Percentiles rank a stretch among this genome's conserved stretches.
Evolutionary conservation across 2,329 filamentous ascomycete species (phyloP).

Genomic region (Escovopsis sp.): DNA sequence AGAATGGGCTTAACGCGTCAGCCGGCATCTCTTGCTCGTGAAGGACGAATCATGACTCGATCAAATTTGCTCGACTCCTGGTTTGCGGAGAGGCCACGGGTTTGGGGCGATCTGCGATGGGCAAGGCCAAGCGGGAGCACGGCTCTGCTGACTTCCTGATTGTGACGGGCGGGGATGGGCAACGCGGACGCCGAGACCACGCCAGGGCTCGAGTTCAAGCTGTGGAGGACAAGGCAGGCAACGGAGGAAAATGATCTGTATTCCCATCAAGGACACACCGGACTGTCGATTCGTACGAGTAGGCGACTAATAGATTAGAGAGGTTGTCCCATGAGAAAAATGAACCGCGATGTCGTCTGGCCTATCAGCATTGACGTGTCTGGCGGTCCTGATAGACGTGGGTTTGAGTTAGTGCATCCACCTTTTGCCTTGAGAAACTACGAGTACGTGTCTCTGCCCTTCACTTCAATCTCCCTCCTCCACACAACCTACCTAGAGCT

Average conservation of each 20-base stretch:
- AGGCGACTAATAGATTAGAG: conserved; percentile 1
- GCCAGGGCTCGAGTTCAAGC: conserved; percentile 1
- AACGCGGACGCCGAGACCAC: conserved; percentile 1
- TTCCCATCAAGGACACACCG: not conserved
- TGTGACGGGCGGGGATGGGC: conserved; percentile 5
- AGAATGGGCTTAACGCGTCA: too few species aligned
- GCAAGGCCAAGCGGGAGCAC: not conserved
- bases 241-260: not conserved
- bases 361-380: conserved; percentile 18
- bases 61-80: not conserved
- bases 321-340: conserved; percentile 3
- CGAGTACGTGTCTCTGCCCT: conserved; percentile 14
- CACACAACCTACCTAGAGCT: conserved; percentile 5
- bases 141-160: conserved; percentile 1
- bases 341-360: conserved; percentile 12
- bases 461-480: conserved; percentile 13
- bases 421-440: conserved; percentile 13
- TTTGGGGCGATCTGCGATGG: not conserved
- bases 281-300: not conserved
- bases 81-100: not conserved
- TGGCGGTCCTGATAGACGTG: conserved; percentile 16
- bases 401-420: conserved; percentile 18
- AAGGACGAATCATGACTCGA: not conserved
- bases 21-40: too few species aligned
- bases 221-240: not conserved